phyloP scores from a whole-genome alignment of 2,329 filamentous ascomycete species.

The Fusarium verticillioides region DNA sequence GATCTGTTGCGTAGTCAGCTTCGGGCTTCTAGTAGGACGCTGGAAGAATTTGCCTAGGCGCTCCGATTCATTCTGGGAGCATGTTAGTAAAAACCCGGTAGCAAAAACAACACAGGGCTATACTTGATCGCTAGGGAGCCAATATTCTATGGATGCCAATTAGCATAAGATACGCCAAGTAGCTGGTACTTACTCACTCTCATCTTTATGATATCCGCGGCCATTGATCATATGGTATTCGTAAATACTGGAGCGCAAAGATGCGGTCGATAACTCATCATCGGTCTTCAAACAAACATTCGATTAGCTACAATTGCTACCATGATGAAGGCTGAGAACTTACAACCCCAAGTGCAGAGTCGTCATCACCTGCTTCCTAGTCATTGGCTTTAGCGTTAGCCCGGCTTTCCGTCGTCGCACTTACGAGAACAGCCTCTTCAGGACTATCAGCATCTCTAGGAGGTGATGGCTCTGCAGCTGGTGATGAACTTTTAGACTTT shows the following conservation, averaged over 20 bases:
- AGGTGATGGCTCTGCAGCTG: not conserved
- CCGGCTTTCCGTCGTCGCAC: not conserved
- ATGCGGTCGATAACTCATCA: constrained; percentile 28
- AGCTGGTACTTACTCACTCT: not conserved
- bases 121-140: constrained; percentile 29
- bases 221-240: constrained; percentile 29
- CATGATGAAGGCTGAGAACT: not conserved
- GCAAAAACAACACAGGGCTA: no score
- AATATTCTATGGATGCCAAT: constrained; percentile 5
- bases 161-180: accelerated
- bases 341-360: constrained; percentile 17
- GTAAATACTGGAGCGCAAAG: constrained; percentile 24
- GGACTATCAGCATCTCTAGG: not conserved
- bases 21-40: accelerated
- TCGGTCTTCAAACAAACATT: not conserved
- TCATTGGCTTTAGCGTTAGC: accelerated
- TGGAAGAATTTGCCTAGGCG: not conserved
- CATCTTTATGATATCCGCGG: constrained; percentile 22
- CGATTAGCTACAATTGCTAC: accelerated
- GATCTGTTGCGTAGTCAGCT: not conserved
- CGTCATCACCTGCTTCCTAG: not conserved
- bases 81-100: not conserved
- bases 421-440: not conserved
- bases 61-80: constrained; percentile 19
- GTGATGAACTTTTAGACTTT: not conserved